Percentiles rank a stretch among this genome's conserved stretches.
phyloP scores from a whole-genome alignment of 2,329 filamentous ascomycete species.

The Metarhizium guizhouense region DNA sequence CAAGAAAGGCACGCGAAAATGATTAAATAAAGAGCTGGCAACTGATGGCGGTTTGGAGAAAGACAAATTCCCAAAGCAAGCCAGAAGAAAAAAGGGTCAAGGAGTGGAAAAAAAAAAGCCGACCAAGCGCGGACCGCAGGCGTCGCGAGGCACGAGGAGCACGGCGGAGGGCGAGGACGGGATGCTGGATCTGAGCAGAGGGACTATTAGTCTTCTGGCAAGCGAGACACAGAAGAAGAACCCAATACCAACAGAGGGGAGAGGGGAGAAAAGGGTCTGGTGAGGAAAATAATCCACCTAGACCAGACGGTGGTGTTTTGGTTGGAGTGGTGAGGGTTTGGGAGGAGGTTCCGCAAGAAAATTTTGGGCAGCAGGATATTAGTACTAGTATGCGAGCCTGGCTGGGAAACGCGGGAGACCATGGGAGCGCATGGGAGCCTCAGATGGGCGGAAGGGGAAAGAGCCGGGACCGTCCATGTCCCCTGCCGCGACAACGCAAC shows the following conservation, averaged over 20 bases:
- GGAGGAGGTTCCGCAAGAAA: conserved; percentile 24
- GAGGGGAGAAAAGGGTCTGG: conserved; percentile 22
- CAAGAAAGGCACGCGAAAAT: conserved; percentile 6
- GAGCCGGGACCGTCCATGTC: conserved; percentile 9
- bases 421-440: background rate
- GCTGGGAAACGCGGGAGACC: background rate
- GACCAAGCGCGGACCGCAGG: conserved; percentile 16
- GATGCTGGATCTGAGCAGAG: conserved; percentile 15
- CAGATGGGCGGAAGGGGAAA: conserved; percentile 19
- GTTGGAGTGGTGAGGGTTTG: conserved; percentile 27
- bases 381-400: conserved; percentile 12
- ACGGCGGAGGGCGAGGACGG: conserved; percentile 22
- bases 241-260: conserved; percentile 22
- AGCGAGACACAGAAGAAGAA: conserved; percentile 22
- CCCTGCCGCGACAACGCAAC: no score
- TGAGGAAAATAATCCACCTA: conserved; percentile 23
- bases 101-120: conserved; percentile 20
- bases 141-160: conserved; percentile 19
- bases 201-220: conserved; percentile 20
- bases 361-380: conserved; percentile 27
- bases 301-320: conserved; percentile 20
- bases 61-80: conserved; percentile 11
- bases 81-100: conserved; percentile 16
- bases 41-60: conserved; percentile 15
- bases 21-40: conserved; percentile 6